phyloP scores from a whole-genome alignment of 2,329 filamentous ascomycete species.

The Exophiala dermatitidis region DNA sequence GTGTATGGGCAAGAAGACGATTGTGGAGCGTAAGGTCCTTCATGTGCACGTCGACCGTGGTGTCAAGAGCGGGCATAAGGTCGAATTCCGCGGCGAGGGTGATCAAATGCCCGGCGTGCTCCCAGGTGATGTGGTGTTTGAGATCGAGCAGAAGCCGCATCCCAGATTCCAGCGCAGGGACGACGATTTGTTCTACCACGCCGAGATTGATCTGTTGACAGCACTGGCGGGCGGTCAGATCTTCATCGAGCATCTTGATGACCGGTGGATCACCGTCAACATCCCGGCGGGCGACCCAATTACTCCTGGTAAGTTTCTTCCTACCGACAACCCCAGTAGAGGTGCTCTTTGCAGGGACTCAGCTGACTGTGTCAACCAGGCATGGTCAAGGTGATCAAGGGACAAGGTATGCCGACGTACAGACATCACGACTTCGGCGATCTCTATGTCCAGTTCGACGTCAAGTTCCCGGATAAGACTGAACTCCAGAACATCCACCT shows the following conservation, averaged over 20 bases:
- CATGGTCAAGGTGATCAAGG: slow-evolving; percentile 85
- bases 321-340: neutral
- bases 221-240: slow-evolving; percentile 86
- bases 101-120: slow-evolving; percentile 90
- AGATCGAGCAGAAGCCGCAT: slow-evolving; percentile 99
- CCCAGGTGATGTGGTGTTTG: slow-evolving; percentile 93
- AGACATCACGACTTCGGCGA: slow-evolving; percentile 94
- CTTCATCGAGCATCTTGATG: slow-evolving; percentile 92
- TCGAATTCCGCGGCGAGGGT: slow-evolving; percentile 94
- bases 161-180: slow-evolving; percentile 89
- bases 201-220: slow-evolving; percentile 91
- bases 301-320: slow-evolving; percentile 62
- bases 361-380: slow-evolving; percentile 45
- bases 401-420: slow-evolving; percentile 94
- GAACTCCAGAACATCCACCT: slow-evolving; percentile 64
- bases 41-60: slow-evolving; percentile 96
- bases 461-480: slow-evolving; percentile 86
- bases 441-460: slow-evolving; percentile 92
- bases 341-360: neutral
- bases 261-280: slow-evolving; percentile 89
- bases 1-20: slow-evolving; percentile 95
- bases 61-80: slow-evolving; percentile 87
- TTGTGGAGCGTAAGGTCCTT: slow-evolving; percentile 94
- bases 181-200: slow-evolving; percentile 90
- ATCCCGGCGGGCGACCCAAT: slow-evolving; percentile 94